Conservation (phyloP, 2,329 filamentous ascomycete genomes). For the Hymenotorrendiella dingleyae region DNA sequence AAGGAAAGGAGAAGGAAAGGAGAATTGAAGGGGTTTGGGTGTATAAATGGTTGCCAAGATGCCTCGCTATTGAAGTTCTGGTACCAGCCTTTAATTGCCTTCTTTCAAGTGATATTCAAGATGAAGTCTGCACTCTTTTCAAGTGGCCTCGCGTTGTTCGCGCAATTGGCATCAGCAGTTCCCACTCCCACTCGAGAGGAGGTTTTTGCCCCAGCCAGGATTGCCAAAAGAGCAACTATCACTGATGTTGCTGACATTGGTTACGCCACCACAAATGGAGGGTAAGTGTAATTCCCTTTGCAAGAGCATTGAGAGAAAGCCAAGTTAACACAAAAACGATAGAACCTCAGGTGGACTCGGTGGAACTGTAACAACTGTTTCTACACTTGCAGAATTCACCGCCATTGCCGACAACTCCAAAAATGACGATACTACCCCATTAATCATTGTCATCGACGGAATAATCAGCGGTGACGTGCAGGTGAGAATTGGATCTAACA, state of each 20-base stretch:
- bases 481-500: constrained; percentile 32
- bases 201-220: constrained; percentile 18
- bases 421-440: constrained; percentile 37
- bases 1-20: too few relatives aligned
- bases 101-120: too few relatives aligned
- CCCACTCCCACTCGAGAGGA: constrained; percentile 45
- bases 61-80: too few relatives aligned
- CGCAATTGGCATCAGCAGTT: constrained; percentile 39
- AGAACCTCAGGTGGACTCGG: constrained; percentile 41
- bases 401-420: constrained; percentile 32
- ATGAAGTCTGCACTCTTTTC: constrained; percentile 47
- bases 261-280: constrained; percentile 42
- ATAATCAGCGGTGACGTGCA: constrained; percentile 22
- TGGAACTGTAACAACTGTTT: constrained; percentile 40
- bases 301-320: not conserved
- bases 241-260: constrained; percentile 31
- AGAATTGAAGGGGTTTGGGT: too few relatives aligned
- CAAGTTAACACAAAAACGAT: not conserved
- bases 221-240: constrained; percentile 40
- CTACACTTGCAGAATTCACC: constrained; percentile 37
- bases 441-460: constrained; percentile 39
- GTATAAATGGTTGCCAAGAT: too few relatives aligned
- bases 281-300: constrained; percentile 19
- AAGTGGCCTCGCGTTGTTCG: constrained; percentile 38
- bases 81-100: too few relatives aligned